These are phyloP conservation scores for Pleurotus salmoneostramineus DNA, from an alignment of 768 basidiomycete genomes.

Conservation along the genomic window DNA sequence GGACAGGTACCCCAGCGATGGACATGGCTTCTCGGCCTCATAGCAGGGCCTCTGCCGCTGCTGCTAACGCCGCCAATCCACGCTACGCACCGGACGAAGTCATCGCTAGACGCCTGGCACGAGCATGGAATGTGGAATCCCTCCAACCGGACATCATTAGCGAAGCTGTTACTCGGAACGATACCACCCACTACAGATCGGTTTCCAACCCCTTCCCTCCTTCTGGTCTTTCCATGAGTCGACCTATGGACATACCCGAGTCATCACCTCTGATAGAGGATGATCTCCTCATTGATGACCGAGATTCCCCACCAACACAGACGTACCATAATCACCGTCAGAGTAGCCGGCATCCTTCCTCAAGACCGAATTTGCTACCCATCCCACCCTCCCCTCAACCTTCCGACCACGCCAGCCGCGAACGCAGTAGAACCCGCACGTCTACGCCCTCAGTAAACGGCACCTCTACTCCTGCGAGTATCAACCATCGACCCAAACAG, in stretches of 20 bases:
- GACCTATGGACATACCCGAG: background rate
- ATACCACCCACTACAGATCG: background rate
- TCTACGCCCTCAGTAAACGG: conserved; percentile 4
- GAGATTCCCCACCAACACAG: background rate
- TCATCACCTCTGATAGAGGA: background rate
- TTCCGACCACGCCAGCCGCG: background rate
- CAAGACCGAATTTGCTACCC: background rate
- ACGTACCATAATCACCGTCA: background rate
- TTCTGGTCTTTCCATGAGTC: conserved; percentile 6
- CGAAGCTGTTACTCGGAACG: background rate
- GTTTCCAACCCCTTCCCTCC: conserved; percentile 4
- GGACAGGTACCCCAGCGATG: background rate
- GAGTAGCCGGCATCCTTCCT: background rate
- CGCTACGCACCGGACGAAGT: conserved; percentile 6
- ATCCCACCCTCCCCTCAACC: conserved; percentile 5
- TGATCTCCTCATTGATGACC: background rate
- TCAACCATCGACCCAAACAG: background rate
- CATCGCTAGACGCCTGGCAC: conserved; percentile 1
- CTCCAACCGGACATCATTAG: conserved; percentile 4
- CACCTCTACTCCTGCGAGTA: background rate
- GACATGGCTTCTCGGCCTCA: background rate
- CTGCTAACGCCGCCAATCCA: conserved; percentile 5
- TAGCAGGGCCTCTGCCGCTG: conserved; percentile 6
- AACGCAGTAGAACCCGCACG: conserved; percentile 2
- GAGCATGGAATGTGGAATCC: conserved; percentile 6